Evolutionary conservation across 345 rosid genomes (phyloP).

Genomic region (Ceriops decandra): DNA sequence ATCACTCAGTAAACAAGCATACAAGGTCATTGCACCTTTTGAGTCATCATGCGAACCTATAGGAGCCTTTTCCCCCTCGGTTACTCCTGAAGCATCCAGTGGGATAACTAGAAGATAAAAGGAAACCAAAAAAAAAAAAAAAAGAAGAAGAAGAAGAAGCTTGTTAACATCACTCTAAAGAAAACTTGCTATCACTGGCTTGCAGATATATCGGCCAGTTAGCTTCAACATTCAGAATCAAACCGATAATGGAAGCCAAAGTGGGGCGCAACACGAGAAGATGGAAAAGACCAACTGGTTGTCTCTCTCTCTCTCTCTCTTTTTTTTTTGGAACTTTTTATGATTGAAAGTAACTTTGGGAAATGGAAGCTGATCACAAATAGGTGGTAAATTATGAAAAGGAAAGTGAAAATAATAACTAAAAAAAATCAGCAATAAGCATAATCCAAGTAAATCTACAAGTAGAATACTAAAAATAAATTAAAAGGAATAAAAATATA

Average conservation of each 20-base stretch:
- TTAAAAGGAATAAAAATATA: background rate
- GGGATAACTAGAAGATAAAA: slow-evolving; percentile 11
- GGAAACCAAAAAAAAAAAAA: background rate
- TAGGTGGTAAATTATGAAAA: background rate
- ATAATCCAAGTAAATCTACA: background rate
- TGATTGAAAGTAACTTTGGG: too few relatives aligned
- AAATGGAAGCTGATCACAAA: background rate
- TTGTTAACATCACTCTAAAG: background rate
- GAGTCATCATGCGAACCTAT: slow-evolving; percentile 35
- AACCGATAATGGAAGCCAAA: background rate
- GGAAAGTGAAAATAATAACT: background rate
- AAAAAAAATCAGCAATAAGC: background rate
- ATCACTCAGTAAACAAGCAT: background rate
- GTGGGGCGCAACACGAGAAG: too few relatives aligned
- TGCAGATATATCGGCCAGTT: too few relatives aligned
- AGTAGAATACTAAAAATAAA: too few relatives aligned
- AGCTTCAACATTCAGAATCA: slow-evolving; percentile 3
- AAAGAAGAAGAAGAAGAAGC: background rate
- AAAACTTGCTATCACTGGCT: background rate
- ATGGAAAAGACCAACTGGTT: too few relatives aligned
- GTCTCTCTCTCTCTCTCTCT: too few relatives aligned
- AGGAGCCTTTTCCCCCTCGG: slow-evolving; percentile 36
- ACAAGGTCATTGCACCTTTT: slow-evolving; percentile 35
- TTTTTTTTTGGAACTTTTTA: too few relatives aligned
- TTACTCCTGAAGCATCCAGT: slow-evolving; percentile 45